phyloP scores from a whole-genome alignment of 306 rosid species.

The Lithocarpus polystachyus region DNA sequence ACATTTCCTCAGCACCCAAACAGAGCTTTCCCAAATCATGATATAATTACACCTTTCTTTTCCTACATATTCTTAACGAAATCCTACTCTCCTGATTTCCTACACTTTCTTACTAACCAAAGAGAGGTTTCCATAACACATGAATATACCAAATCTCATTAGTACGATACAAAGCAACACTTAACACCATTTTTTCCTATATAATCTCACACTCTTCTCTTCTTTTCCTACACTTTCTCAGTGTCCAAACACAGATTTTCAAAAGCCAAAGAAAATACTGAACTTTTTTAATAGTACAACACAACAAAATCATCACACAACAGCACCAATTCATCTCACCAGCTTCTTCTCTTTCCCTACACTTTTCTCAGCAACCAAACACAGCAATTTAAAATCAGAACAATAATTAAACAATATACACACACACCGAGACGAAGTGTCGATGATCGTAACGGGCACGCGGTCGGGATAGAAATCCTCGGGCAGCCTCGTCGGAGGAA shows the following conservation, averaged over 20 bases:
- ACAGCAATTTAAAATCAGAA: not conserved
- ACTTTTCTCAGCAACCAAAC: not conserved
- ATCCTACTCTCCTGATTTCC: not conserved
- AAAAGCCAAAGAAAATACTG: too few relatives aligned
- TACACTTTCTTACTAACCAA: not conserved
- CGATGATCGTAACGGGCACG: constrained; percentile 85
- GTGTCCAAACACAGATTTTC: not conserved
- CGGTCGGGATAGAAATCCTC: constrained; percentile 88
- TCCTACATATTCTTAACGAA: too few relatives aligned
- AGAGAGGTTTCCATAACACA: not conserved
- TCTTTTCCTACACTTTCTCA: not conserved
- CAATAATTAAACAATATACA: not conserved
- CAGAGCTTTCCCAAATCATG: too few relatives aligned
- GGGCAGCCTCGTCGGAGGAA: constrained; percentile 86
- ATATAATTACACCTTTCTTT: too few relatives aligned
- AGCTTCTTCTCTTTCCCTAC: not conserved
- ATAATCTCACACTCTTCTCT: not conserved
- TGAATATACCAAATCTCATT: not conserved
- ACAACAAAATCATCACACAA: too few relatives aligned
- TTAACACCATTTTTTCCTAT: not conserved
- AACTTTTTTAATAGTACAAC: too few relatives aligned
- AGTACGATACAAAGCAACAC: not conserved
- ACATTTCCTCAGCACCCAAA: too few relatives aligned
- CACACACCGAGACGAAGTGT: constrained; percentile 82
- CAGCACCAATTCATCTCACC: not conserved